A percentile compares a stretch with the other conserved stretches of the same genome.
phyloP scores from a whole-genome alignment of 805 yeast species.

The Candida ficus region DNA sequence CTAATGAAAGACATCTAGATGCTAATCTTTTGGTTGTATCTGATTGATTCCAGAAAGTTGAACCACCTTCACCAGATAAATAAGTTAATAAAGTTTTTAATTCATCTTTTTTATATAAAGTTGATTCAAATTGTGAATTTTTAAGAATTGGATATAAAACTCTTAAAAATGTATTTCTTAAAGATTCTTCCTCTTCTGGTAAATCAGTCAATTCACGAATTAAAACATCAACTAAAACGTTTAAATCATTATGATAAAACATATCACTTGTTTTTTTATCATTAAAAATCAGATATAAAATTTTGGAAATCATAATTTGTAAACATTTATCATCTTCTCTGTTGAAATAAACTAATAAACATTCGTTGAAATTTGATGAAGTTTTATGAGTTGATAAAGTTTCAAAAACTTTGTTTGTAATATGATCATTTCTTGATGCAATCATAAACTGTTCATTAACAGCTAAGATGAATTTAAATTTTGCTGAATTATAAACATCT shows the following conservation, averaged over 20 bases:
- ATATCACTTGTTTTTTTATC: conserved; percentile 52
- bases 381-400: conserved; percentile 37
- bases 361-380: conserved; percentile 52
- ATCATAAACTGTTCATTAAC: conserved; percentile 88
- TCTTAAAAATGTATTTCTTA: conserved; percentile 67
- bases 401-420: conserved; percentile 50
- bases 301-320: conserved; percentile 74
- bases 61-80: conserved; percentile 30
- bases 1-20: conserved; percentile 20
- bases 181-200: conserved; percentile 50
- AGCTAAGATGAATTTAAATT: conserved; percentile 65
- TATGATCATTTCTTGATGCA: conserved; percentile 28
- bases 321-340: conserved; percentile 66
- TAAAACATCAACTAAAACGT: conserved; percentile 78
- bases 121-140: conserved; percentile 53
- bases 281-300: conserved; percentile 69
- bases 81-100: conserved; percentile 46
- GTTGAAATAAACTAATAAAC: conserved; percentile 70
- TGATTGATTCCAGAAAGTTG: conserved; percentile 31
- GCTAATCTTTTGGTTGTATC: conserved; percentile 40
- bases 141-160: conserved; percentile 68
- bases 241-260: conserved; percentile 78
- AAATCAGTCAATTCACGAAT: conserved; percentile 73
- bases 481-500: conserved; percentile 58
- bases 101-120: conserved; percentile 54